Percentiles rank a stretch among this genome's conserved stretches.
These are phyloP conservation scores for Leccinellum rugosiceps DNA, from an alignment of 768 basidiomycete species.

Conservation along the genomic window DNA sequence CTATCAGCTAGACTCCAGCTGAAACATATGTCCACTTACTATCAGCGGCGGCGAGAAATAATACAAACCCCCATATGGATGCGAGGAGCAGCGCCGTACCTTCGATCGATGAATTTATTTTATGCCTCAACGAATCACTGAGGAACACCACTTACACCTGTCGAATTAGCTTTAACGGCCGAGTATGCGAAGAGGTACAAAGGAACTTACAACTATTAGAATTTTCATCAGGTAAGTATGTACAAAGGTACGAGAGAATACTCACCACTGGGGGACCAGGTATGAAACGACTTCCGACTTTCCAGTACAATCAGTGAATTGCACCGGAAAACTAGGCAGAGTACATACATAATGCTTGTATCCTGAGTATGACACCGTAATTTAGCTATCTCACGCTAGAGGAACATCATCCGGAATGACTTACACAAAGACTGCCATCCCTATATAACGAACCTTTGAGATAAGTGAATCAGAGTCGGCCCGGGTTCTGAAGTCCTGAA, in stretches of 20 bases:
- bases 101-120: not conserved
- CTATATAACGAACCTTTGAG: conserved; percentile 19
- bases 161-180: not conserved
- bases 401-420: not conserved
- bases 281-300: conserved; percentile 17
- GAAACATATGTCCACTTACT: conserved; percentile 12
- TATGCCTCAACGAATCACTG: not conserved
- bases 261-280: conserved; percentile 15
- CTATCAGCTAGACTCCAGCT: not conserved
- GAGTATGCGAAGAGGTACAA: not conserved
- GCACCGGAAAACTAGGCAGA: accelerated
- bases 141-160: conserved; percentile 14
- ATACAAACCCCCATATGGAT: not conserved
- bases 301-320: not conserved
- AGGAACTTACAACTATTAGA: conserved; percentile 15
- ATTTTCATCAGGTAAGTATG: not conserved
- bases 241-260: not conserved
- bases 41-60: conserved; percentile 19
- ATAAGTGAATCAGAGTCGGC: not conserved
- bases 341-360: conserved; percentile 8
- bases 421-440: conserved; percentile 9
- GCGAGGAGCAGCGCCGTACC: conserved; percentile 6
- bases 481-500: not conserved
- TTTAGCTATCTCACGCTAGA: not conserved
- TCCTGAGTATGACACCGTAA: not conserved